These are phyloP conservation scores for Macrolepiota fuliginosa DNA, from an alignment of 768 basidiomycete species.

Conservation along the genomic window DNA sequence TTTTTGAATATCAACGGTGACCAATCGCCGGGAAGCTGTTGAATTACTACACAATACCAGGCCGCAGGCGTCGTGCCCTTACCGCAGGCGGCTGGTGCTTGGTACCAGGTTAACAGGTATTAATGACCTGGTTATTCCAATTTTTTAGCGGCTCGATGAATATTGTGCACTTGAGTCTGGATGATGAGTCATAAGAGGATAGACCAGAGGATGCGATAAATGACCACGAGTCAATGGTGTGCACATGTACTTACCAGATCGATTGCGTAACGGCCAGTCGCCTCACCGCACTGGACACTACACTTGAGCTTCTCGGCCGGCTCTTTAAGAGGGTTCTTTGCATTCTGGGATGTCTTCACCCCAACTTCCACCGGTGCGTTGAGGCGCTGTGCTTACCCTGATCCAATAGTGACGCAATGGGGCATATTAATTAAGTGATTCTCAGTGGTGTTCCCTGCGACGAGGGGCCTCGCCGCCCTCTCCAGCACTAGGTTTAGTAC, in stretches of 20 bases:
- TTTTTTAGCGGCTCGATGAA: neutral
- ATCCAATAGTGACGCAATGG: neutral
- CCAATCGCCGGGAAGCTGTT: neutral
- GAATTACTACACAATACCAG: neutral
- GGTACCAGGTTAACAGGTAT: neutral
- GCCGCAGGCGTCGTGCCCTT: neutral
- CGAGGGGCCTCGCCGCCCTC: neutral
- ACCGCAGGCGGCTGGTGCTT: neutral
- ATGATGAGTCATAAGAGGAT: neutral
- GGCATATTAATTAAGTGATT: neutral
- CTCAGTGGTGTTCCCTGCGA: neutral
- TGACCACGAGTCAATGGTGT: conserved; percentile 1
- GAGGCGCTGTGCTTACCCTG: neutral
- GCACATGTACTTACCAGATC: neutral
- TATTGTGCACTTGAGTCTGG: neutral
- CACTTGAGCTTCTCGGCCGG: neutral
- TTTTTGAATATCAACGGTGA: neutral
- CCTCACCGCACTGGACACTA: neutral
- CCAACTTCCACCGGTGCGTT: neutral
- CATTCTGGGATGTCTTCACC: neutral
- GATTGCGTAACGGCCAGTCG: neutral
- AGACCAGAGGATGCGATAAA: neutral
- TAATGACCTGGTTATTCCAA: neutral
- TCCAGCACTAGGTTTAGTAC: neutral
- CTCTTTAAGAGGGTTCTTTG: neutral